Base-by-base conservation (phyloP, 352 stramenopile genomes). In the Thalassiosira ordinaria region DNA sequence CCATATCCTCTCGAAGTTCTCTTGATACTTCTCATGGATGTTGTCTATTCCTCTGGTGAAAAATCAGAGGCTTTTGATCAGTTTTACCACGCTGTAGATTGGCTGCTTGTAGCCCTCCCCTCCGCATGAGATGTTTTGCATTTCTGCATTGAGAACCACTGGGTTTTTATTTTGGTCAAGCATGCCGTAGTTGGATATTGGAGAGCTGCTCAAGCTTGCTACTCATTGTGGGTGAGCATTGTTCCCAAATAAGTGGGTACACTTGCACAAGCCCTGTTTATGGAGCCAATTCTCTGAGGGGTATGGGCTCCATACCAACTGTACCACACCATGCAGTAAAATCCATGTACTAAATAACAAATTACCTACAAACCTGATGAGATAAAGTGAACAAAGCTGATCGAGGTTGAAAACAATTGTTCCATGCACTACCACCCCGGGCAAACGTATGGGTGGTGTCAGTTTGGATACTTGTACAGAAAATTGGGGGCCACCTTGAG, bases 81-180 rank as follows among this genome's bases (percentile, higher is more conserved):
- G 63, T 0, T 62, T 1, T 5, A 49, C 24, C 63, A 72, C 49
- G 22, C 61, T 70, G 39, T 70, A 70, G 11, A 62, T 29, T n/a
- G 18, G 46, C 44, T 61, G 14, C 14, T 20, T 20, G 26, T 62
- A 24, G 24, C 29, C 11, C 24, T 62, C 63, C 4, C 29, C 1
- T 8, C 47, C 44, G 26, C 63, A 61, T 0, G 47, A 22, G n/a
- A 31, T 49, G 20, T 49, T 72, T 13, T 31, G 14, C 13, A 66
- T 66, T 31, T 52, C 44, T n/a, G 16, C 6, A 7, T 13, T 26
- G 0, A 49, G 31, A n/a, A 1, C n/a, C 13, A 22, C 22, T 2
- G 46, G 44, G 4, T 37, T 33, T n/a, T 61, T 61, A 3, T 9
- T 11, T 22, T 22, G 4, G 22, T 61, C 39, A 3, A 61, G 14